Evolutionary conservation across 2,329 filamentous ascomycete genomes (phyloP).

Genomic region (Fusarium coffeatum): DNA sequence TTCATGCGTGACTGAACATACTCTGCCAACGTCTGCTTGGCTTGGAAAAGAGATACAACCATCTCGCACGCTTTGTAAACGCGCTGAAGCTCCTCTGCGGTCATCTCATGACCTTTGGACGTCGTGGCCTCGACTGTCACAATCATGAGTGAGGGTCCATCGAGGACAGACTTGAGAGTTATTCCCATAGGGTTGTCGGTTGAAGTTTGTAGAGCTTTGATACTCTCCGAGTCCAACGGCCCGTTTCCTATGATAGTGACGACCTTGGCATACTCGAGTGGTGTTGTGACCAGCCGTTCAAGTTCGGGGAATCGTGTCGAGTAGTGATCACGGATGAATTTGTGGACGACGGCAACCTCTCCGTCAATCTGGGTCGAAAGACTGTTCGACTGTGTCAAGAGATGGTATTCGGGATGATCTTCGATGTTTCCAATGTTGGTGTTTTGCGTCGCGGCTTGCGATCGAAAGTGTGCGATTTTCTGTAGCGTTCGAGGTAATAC

Average conservation of each 20-base stretch:
- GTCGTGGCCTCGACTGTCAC: slow-evolving; percentile 95
- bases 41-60: slow-evolving; percentile 86
- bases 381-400: slow-evolving; percentile 88
- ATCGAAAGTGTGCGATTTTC: slow-evolving; percentile 85
- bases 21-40: slow-evolving; percentile 87
- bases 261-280: slow-evolving; percentile 94
- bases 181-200: slow-evolving; percentile 81
- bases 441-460: slow-evolving; percentile 72
- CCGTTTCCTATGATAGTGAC: slow-evolving; percentile 94
- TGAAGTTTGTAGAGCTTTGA: slow-evolving; percentile 81
- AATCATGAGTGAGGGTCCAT: slow-evolving; percentile 92
- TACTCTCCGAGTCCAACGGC: slow-evolving; percentile 82
- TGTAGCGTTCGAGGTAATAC: slow-evolving; percentile 63
- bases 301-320: slow-evolving; percentile 93
- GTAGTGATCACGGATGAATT: slow-evolving; percentile 96
- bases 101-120: slow-evolving; percentile 83
- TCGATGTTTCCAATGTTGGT: slow-evolving; percentile 84
- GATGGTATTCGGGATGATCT: slow-evolving; percentile 90
- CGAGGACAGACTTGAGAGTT: slow-evolving; percentile 82
- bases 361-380: slow-evolving; percentile 93
- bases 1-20: slow-evolving; percentile 98
- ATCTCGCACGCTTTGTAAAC: slow-evolving; percentile 86
- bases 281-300: slow-evolving; percentile 88
- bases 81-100: slow-evolving; percentile 76
- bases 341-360: slow-evolving; percentile 93